phyloP scores from a whole-genome alignment of 257 asterid species.

The Anisodus acutangulus region DNA sequence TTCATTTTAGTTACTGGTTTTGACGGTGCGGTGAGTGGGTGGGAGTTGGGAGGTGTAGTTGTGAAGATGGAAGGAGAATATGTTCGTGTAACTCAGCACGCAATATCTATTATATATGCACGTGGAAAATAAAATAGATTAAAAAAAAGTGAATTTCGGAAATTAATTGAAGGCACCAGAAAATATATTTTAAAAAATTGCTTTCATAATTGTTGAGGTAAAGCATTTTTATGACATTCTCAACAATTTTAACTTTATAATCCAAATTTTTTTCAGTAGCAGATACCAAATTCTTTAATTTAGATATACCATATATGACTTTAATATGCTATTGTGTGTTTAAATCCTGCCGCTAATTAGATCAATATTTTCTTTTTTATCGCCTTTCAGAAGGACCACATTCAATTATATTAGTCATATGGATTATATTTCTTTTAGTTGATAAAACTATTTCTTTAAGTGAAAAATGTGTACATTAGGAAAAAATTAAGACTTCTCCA shows the following conservation, averaged over 20 bases:
- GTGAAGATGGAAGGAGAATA: neutral
- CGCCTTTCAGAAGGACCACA: neutral
- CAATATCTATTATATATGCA: neutral
- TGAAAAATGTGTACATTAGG: neutral
- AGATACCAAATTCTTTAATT: neutral
- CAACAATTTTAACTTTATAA: constrained; percentile 10
- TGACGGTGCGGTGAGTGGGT: constrained; percentile 16
- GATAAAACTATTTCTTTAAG: no score
- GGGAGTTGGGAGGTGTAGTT: constrained; percentile 18
- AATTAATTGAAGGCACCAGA: neutral
- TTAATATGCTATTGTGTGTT: no score
- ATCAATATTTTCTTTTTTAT: neutral
- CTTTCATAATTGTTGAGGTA: neutral
- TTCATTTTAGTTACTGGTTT: neutral
- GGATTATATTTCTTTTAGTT: no score
- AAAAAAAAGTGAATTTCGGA: neutral
- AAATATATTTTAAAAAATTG: neutral
- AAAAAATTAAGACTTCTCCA: neutral
- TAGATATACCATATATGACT: neutral
- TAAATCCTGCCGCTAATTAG: no score
- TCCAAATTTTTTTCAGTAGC: no score
- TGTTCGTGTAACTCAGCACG: neutral
- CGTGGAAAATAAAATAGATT: constrained; percentile 6
- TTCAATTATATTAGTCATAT: neutral
- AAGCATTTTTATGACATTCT: constrained; percentile 24